These are phyloP conservation scores for Populus hybrid DNA, from an alignment of 441 rosid genomes.

Conservation along the genomic window DNA sequence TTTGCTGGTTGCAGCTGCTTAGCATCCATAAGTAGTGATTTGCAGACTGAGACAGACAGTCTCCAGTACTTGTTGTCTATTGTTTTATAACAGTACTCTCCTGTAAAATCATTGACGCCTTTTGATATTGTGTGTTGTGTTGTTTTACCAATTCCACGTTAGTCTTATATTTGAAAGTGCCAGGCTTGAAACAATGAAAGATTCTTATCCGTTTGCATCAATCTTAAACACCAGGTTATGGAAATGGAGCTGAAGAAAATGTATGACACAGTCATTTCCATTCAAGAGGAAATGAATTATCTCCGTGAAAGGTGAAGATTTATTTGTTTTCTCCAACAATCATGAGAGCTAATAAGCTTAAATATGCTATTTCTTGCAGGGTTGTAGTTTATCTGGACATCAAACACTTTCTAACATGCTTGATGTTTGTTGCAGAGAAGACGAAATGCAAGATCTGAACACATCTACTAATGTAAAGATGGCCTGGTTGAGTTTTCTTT, in stretches of 20 bases:
- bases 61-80: not conserved
- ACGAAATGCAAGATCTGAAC: too few relatives aligned
- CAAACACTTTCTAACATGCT: too few relatives aligned
- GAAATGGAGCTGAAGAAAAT: conserved; percentile 77
- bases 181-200: not conserved
- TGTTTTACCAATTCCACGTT: not conserved
- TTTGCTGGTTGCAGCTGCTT: not conserved
- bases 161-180: not conserved
- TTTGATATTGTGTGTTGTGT: not conserved
- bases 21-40: not conserved
- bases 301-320: too few relatives aligned
- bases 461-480: too few relatives aligned
- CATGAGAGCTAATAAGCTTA: too few relatives aligned
- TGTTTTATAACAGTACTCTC: not conserved
- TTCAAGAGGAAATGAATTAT: conserved; percentile 88
- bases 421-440: too few relatives aligned
- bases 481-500: too few relatives aligned
- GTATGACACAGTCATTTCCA: conserved; percentile 50
- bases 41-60: not conserved
- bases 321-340: too few relatives aligned
- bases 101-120: not conserved
- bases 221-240: conserved; percentile 43
- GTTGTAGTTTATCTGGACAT: too few relatives aligned
- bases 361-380: too few relatives aligned
- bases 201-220: not conserved